A percentile compares a stretch with the other conserved stretches of the same genome.
phyloP scores from a whole-genome alignment of 306 rosid species.

The Ammopiptanthus mongolicus region DNA sequence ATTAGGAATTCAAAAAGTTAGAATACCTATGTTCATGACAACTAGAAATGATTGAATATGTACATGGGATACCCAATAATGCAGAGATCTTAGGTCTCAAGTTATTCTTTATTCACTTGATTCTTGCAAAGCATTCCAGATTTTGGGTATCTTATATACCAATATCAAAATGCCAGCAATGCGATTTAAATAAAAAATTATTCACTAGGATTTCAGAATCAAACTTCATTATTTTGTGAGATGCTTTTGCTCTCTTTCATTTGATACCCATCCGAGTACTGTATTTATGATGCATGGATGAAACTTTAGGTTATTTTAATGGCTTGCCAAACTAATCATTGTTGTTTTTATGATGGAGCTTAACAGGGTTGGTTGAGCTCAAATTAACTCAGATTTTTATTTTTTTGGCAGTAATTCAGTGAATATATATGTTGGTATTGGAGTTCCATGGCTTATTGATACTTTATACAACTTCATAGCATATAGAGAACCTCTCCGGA shows the following conservation, averaged over 20 bases:
- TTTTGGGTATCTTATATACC: neutral
- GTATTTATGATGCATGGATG: neutral
- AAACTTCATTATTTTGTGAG: neutral
- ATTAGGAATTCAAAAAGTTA: neutral
- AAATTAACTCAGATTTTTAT: neutral
- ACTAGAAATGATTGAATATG: neutral
- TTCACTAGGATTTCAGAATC: neutral
- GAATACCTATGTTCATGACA: neutral
- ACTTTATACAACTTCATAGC: constrained; percentile 72
- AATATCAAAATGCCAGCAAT: neutral
- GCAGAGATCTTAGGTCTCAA: neutral
- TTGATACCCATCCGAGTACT: neutral
- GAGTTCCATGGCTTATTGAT: constrained; percentile 90
- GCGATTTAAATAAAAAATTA: neutral
- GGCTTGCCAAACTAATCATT: constrained; percentile 2
- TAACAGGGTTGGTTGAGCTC: constrained; percentile 1
- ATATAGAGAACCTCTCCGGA: constrained; percentile 63
- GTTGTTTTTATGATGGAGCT: neutral
- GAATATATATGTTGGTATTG: constrained; percentile 91
- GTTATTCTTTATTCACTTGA: neutral
- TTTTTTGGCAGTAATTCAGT: constrained; percentile 71
- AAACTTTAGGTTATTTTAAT: neutral
- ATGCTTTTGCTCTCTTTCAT: neutral
- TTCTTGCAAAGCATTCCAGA: neutral
- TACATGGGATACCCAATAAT: neutral